These are phyloP conservation scores for Periconia macrospinosa DNA, from an alignment of 2,329 filamentous ascomycete genomes.

Conservation along the genomic window DNA sequence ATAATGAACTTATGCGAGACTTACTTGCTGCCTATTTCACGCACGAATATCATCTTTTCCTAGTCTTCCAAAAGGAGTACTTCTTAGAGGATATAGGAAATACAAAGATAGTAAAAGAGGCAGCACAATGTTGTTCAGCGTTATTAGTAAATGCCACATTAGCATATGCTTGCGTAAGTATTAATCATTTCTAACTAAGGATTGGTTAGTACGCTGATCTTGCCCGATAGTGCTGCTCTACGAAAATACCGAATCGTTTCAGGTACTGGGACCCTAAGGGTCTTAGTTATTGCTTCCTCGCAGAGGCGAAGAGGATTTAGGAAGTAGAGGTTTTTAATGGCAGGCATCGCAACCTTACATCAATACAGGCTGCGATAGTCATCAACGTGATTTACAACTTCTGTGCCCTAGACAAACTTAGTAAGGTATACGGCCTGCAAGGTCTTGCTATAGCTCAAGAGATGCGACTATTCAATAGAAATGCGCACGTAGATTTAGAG, in stretches of 20 bases:
- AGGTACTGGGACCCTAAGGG: slow-evolving; percentile 1
- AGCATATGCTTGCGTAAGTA: slow-evolving; percentile 10
- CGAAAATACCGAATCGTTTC: neutral
- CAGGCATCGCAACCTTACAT: neutral
- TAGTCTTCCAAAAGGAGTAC: slow-evolving; percentile 13
- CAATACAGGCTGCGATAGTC: neutral
- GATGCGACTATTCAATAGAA: neutral
- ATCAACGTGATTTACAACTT: neutral
- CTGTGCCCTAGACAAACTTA: neutral
- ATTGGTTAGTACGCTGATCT: neutral
- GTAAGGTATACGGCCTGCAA: neutral
- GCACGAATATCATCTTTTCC: slow-evolving; percentile 6
- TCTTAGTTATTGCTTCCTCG: slow-evolving; percentile 1
- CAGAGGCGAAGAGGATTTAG: neutral
- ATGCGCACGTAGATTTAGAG: neutral
- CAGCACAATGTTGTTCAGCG: slow-evolving; percentile 8
- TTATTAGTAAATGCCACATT: slow-evolving; percentile 10
- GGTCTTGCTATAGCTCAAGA: neutral
- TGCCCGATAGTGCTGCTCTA: neutral
- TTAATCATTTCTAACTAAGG: neutral
- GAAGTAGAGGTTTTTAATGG: neutral
- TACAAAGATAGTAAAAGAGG: neutral
- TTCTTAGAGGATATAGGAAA: slow-evolving; percentile 11
- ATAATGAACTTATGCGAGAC: slow-evolving; percentile 6
- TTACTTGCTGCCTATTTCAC: slow-evolving; percentile 10